phyloP scores from a whole-genome alignment of 352 stramenopile species.

The Saprolegnia diclina region DNA sequence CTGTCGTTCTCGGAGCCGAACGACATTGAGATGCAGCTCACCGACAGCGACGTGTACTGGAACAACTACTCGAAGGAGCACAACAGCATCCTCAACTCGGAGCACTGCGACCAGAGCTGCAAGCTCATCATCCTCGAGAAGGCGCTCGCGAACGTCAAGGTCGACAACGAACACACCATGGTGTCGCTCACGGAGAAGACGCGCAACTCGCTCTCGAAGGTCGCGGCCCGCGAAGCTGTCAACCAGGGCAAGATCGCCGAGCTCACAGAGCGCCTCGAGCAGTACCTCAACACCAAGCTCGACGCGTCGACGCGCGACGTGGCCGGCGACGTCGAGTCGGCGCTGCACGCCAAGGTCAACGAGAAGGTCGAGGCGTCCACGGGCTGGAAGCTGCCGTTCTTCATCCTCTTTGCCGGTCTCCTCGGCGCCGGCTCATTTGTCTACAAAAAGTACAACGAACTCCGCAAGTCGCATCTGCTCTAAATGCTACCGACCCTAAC shows the following conservation, averaged over 20 bases:
- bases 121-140: constrained; percentile 79
- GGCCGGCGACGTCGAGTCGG: constrained; percentile 28
- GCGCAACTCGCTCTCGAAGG: constrained; percentile 63
- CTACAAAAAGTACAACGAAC: constrained; percentile 84
- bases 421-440: constrained; percentile 47
- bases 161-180: constrained; percentile 81
- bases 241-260: constrained; percentile 69
- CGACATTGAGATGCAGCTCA: constrained; percentile 45
- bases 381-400: constrained; percentile 76
- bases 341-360: constrained; percentile 53
- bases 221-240: constrained; percentile 60
- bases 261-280: constrained; percentile 62
- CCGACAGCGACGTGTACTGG: constrained; percentile 65
- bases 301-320: constrained; percentile 57
- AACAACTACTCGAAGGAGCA: constrained; percentile 86
- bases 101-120: constrained; percentile 66
- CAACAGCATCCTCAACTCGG: constrained; percentile 46
- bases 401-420: constrained; percentile 63
- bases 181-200: constrained; percentile 75
- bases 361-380: constrained; percentile 58
- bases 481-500: constrained; percentile 27
- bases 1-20: constrained; percentile 55
- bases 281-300: constrained; percentile 71
- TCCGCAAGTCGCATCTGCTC: constrained; percentile 79
- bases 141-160: constrained; percentile 71